Conservation (phyloP, 352 stramenopile species). For the Pythium scleroteichum region DNA sequence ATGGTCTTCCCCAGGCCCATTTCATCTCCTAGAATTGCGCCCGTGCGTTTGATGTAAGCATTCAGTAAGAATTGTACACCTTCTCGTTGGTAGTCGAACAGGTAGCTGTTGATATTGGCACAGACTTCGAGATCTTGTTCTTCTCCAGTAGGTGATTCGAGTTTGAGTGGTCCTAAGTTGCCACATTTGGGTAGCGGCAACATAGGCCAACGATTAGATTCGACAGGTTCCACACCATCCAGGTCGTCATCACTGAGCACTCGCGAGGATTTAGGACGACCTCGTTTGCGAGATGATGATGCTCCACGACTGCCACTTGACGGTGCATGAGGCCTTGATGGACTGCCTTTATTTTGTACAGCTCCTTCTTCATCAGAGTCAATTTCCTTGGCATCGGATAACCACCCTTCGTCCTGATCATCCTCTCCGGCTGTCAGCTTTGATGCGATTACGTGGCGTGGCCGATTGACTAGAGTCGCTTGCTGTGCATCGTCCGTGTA, state of each 20-base stretch:
- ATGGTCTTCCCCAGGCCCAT: conserved; percentile 96
- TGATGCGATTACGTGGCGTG: conserved; percentile 48
- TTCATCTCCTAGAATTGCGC: conserved; percentile 97
- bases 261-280: neutral
- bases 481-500: conserved; percentile 40
- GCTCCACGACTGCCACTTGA: neutral
- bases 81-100: conserved; percentile 77
- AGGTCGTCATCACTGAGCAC: conserved; percentile 27
- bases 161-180: conserved; percentile 40
- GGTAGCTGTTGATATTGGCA: conserved; percentile 68
- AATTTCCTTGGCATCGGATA: conserved; percentile 61
- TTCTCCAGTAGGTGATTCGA: conserved; percentile 26
- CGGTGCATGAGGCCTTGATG: neutral
- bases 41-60: conserved; percentile 48
- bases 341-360: neutral
- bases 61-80: conserved; percentile 68
- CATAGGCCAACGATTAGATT: conserved; percentile 49
- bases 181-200: conserved; percentile 46
- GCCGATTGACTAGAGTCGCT: conserved; percentile 24
- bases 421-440: conserved; percentile 25
- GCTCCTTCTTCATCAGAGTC: conserved; percentile 17
- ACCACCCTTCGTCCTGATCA: conserved; percentile 49
- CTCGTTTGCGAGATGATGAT: conserved; percentile 10
- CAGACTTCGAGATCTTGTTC: conserved; percentile 46
- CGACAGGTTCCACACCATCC: conserved; percentile 22